Evolutionary conservation across 2,329 filamentous ascomycete species (phyloP).

Genomic region (Trichoderma sp.): DNA sequence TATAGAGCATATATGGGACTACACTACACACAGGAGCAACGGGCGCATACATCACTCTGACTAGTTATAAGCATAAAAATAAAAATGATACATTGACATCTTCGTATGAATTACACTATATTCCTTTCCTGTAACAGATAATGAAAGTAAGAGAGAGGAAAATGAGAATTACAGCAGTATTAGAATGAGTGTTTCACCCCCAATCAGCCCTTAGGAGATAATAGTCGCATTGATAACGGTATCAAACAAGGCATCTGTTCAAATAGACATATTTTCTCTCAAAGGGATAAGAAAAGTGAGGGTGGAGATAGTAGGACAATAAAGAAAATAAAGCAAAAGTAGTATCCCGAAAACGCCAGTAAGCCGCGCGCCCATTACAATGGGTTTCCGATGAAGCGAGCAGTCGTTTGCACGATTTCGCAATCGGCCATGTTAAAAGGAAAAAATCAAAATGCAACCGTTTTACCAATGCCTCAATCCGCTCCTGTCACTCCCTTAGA

Average conservation of each 20-base stretch:
- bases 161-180: constrained; percentile 9
- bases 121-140: constrained; percentile 14
- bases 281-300: constrained; percentile 36
- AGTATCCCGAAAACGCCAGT: constrained; percentile 39
- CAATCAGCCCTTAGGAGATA: constrained; percentile 10
- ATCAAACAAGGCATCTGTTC: constrained; percentile 43
- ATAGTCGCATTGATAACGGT: constrained; percentile 30
- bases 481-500: constrained; percentile 26
- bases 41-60: neutral
- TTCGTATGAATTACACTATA: constrained; percentile 18
- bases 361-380: constrained; percentile 29
- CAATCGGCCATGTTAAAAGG: constrained; percentile 23
- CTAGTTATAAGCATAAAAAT: constrained; percentile 1
- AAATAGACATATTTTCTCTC: constrained; percentile 42
- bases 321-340: constrained; percentile 29
- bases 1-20: neutral
- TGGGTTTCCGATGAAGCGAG: constrained; percentile 25
- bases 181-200: constrained; percentile 15
- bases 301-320: constrained; percentile 34
- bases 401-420: constrained; percentile 26
- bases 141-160: constrained; percentile 13
- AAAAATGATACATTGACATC: constrained; percentile 2
- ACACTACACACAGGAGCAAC: neutral
- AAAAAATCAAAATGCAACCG: constrained; percentile 22
- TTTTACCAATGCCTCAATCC: constrained; percentile 25